A percentile compares a stretch with the other conserved stretches of the same genome.
Conservation (phyloP, 352 stramenopile species). For the Phytophthora hybrid region DNA sequence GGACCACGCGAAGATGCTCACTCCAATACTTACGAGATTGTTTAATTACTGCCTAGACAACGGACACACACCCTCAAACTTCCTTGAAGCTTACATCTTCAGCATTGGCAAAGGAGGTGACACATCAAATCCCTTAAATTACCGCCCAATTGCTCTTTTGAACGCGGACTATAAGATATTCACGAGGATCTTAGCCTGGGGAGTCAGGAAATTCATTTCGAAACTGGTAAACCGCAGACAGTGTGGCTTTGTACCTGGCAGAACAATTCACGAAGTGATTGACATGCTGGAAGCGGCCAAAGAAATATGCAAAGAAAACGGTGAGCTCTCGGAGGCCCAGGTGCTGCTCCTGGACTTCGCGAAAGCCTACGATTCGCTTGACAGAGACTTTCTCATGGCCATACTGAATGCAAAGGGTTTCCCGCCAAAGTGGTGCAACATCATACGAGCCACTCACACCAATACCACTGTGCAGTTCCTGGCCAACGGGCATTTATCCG, state of each 20-base stretch:
- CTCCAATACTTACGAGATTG: neutral
- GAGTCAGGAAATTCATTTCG: neutral
- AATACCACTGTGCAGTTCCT: too few species aligned
- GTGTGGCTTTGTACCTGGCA: constrained; percentile 4
- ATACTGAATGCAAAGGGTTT: constrained; percentile 7
- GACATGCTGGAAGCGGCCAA: constrained; percentile 8
- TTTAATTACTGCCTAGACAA: neutral
- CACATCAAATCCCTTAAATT: neutral
- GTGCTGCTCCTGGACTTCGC: constrained; percentile 15
- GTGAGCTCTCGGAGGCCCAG: neutral
- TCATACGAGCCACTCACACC: neutral
- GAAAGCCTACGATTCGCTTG: constrained; percentile 19
- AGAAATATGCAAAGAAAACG: neutral
- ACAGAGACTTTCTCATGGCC: neutral
- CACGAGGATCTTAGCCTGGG: constrained; percentile 10
- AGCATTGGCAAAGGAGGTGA: constrained; percentile 10
- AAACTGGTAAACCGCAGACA: neutral
- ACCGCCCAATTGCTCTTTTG: constrained; percentile 8
- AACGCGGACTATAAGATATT: constrained; percentile 26
- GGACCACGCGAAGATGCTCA: neutral
- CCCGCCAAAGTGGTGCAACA: neutral
- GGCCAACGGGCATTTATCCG: too few species aligned
- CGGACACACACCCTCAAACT: neutral
- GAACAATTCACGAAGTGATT: constrained; percentile 8
- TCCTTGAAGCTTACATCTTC: constrained; percentile 14